These are phyloP conservation scores for Rubus idaeus DNA, from an alignment of 306 rosid species.

Conservation along the genomic window DNA sequence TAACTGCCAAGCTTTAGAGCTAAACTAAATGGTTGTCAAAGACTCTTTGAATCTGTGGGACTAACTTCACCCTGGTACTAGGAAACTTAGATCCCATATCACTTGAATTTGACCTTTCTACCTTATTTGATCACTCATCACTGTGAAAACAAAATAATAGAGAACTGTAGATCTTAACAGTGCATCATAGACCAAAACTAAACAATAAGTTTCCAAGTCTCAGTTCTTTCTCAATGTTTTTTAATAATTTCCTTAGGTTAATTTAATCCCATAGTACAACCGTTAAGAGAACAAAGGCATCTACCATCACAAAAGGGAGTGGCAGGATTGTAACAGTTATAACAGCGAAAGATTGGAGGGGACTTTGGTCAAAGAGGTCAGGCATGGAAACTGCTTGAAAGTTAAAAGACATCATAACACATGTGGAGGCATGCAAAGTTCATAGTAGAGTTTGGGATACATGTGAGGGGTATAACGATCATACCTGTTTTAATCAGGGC, in stretches of 20 bases:
- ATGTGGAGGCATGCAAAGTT: neutral
- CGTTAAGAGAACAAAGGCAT: neutral
- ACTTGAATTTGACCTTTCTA: neutral
- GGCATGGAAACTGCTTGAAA: neutral
- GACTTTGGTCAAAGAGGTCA: neutral
- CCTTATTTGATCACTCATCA: neutral
- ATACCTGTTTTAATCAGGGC: constrained; percentile 86
- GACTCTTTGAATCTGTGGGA: neutral
- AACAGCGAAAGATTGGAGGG: neutral
- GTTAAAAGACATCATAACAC: neutral
- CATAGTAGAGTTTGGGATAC: neutral
- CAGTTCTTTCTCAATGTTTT: neutral
- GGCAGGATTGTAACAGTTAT: neutral
- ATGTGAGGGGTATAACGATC: neutral
- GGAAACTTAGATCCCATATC: neutral
- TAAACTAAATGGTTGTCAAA: neutral
- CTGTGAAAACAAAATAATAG: neutral
- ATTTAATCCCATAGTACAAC: neutral
- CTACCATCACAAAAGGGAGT: neutral
- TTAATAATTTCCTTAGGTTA: neutral
- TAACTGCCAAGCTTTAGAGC: neutral
- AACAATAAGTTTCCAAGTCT: neutral
- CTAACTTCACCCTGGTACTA: neutral
- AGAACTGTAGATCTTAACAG: neutral
- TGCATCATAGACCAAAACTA: neutral